These are phyloP conservation scores for Clitopilus passeckerianus DNA, from an alignment of 768 basidiomycete genomes.

Conservation along the genomic window DNA sequence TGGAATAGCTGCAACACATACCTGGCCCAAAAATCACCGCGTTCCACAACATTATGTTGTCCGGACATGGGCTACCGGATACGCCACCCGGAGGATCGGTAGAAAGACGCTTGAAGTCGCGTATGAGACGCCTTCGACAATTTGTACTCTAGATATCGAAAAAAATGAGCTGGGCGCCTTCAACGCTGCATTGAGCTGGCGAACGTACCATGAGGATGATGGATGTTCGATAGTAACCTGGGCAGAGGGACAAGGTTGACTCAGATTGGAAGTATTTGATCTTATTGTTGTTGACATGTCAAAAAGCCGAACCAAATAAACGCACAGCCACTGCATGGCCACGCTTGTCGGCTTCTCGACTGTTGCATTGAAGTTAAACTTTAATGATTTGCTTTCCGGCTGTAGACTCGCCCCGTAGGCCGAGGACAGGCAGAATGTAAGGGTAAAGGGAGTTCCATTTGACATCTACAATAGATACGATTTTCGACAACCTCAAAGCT, in stretches of 20 bases:
- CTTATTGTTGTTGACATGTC: background rate
- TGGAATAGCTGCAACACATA: slow-evolving; percentile 30
- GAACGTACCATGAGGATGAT: background rate
- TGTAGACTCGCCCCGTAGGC: background rate
- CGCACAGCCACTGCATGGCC: background rate
- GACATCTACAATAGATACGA: background rate
- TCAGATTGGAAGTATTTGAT: background rate
- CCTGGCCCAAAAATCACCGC: slow-evolving; percentile 99
- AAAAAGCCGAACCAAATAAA: background rate
- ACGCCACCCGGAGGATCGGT: slow-evolving; percentile 95
- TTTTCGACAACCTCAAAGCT: background rate
- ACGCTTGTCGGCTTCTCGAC: background rate
- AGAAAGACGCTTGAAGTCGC: slow-evolving; percentile 95
- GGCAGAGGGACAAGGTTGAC: slow-evolving; percentile 1
- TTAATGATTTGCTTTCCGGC: background rate
- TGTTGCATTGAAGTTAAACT: too few relatives aligned
- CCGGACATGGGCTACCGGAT: slow-evolving; percentile 93
- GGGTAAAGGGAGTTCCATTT: background rate
- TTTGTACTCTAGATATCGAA: slow-evolving; percentile 69
- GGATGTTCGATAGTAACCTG: slow-evolving; percentile 1
- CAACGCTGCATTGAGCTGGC: background rate
- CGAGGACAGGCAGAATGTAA: background rate
- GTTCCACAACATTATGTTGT: slow-evolving; percentile 99
- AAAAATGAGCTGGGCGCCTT: background rate
- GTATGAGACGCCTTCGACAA: slow-evolving; percentile 91